Conservation (phyloP, 306 rosid species). For the Trifolium subterraneum region DNA sequence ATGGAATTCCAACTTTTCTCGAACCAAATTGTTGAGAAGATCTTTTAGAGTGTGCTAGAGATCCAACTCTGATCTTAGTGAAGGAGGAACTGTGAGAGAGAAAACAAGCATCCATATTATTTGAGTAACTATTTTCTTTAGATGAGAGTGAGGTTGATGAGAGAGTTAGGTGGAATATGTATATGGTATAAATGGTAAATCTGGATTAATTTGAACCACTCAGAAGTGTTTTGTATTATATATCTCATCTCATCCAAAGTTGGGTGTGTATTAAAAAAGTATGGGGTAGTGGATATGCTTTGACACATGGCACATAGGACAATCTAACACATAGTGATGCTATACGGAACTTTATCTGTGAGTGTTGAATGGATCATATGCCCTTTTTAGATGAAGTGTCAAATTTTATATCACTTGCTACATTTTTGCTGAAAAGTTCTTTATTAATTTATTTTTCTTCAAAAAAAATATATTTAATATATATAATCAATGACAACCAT, state of each 20-base stretch:
- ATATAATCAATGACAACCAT: too few relatives aligned
- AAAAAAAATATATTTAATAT: too few relatives aligned
- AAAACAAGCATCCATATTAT: conserved; percentile 77
- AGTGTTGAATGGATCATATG: conserved; percentile 41
- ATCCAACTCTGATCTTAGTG: conserved; percentile 43
- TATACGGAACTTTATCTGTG: conserved; percentile 33
- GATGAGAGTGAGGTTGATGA: conserved; percentile 35
- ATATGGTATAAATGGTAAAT: conserved; percentile 35
- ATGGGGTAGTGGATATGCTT: conserved; percentile 65
- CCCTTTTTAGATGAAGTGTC: conserved; percentile 50
- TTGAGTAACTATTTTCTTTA: conserved; percentile 8
- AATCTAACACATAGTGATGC: conserved; percentile 36
- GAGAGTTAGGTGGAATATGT: conserved; percentile 21
- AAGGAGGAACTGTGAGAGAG: conserved; percentile 64
- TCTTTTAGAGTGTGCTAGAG: conserved; percentile 39
- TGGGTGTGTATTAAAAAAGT: conserved; percentile 36
- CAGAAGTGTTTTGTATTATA: conserved; percentile 29
- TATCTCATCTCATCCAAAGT: conserved; percentile 55
- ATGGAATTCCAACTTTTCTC: conserved; percentile 48
- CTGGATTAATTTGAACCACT: conserved; percentile 60
- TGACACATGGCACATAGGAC: conserved; percentile 48
- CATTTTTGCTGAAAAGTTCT: neutral
- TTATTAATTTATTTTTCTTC: too few relatives aligned
- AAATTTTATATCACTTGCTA: conserved; percentile 41
- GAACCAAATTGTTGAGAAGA: conserved; percentile 38